These are phyloP conservation scores for Chalciporus piperatus DNA, from an alignment of 768 basidiomycete genomes.

Conservation along the genomic window DNA sequence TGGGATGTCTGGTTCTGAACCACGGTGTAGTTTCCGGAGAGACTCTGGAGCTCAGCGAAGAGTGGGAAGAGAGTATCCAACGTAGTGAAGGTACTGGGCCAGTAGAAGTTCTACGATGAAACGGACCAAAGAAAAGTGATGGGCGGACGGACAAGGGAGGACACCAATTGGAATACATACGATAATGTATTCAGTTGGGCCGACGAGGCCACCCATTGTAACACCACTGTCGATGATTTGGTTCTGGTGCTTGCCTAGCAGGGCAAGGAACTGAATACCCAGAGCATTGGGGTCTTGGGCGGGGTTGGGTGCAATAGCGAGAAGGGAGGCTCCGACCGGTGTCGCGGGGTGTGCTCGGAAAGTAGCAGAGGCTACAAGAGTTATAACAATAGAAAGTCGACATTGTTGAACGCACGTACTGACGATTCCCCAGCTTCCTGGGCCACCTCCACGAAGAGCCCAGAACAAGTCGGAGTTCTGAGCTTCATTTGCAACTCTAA, in stretches of 20 bases:
- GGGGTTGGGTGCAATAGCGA: constrained; percentile 9
- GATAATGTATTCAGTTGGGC: constrained; percentile 4
- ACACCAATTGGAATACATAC: constrained; percentile 5
- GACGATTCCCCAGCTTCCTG: constrained; percentile 49
- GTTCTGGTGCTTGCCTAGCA: constrained; percentile 21
- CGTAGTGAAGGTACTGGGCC: constrained; percentile 1
- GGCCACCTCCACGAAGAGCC: constrained; percentile 53
- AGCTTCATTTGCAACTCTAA: constrained; percentile 39
- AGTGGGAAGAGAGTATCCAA: constrained; percentile 11
- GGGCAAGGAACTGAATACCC: constrained; percentile 17
- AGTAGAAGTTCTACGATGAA: constrained; percentile 14
- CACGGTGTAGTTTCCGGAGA: not conserved
- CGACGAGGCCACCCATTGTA: not conserved
- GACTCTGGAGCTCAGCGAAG: not conserved
- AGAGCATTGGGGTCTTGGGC: constrained; percentile 10
- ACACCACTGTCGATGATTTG: constrained; percentile 12
- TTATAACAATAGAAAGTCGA: too few relatives aligned
- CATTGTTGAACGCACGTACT: too few relatives aligned
- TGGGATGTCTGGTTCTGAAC: not conserved
- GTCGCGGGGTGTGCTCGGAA: too few relatives aligned
- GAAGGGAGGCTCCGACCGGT: constrained; percentile 6
- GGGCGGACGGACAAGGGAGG: not conserved
- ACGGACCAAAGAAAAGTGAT: not conserved
- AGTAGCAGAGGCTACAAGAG: constrained; percentile 12
- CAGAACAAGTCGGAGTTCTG: constrained; percentile 50